Evolutionary conservation across 1,284 basidiomycete genomes (phyloP).

Genomic region (Austroboletus niveus): DNA sequence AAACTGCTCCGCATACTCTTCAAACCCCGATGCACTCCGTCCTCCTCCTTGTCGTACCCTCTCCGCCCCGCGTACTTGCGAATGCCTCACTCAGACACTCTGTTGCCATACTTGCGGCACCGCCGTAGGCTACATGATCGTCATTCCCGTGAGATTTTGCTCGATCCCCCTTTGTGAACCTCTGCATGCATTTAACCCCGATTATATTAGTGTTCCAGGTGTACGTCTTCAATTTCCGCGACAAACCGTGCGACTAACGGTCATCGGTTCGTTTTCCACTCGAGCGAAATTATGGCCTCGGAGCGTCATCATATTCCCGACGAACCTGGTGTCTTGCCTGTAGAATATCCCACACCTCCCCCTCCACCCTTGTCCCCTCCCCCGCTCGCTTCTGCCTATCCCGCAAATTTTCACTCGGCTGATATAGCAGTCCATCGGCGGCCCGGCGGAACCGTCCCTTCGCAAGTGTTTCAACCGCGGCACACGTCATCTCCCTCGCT

Average conservation of each 20-base stretch:
- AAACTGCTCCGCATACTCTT: conserved; percentile 66
- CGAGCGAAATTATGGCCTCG: conserved; percentile 66
- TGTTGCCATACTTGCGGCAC: conserved; percentile 81
- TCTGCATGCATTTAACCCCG: conserved; percentile 12
- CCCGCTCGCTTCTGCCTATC: conserved; percentile 23
- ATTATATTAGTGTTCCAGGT: conserved; percentile 55
- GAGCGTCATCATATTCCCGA: conserved; percentile 70
- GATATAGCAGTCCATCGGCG: conserved; percentile 18
- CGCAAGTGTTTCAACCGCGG: conserved; percentile 18
- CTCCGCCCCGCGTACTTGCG: conserved; percentile 52
- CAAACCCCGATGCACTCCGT: conserved; percentile 44
- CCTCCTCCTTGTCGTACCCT: conserved; percentile 34
- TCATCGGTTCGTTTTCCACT: conserved; percentile 87
- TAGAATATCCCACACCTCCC: conserved; percentile 36
- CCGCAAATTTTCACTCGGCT: conserved; percentile 13
- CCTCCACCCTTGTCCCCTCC: conserved; percentile 29
- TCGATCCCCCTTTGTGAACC: conserved; percentile 1
- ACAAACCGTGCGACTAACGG: conserved; percentile 76
- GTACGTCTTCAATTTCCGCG: conserved; percentile 65
- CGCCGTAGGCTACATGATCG: conserved; percentile 76
- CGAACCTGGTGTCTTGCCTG: conserved; percentile 65
- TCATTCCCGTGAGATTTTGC: conserved; percentile 50
- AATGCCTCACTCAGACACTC: conserved; percentile 71
- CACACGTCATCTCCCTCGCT: conserved; percentile 18
- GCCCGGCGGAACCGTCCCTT: conserved; percentile 10